Base-by-base conservation (phyloP, 208 protist species). In the Borovskyia barvae region DNA sequence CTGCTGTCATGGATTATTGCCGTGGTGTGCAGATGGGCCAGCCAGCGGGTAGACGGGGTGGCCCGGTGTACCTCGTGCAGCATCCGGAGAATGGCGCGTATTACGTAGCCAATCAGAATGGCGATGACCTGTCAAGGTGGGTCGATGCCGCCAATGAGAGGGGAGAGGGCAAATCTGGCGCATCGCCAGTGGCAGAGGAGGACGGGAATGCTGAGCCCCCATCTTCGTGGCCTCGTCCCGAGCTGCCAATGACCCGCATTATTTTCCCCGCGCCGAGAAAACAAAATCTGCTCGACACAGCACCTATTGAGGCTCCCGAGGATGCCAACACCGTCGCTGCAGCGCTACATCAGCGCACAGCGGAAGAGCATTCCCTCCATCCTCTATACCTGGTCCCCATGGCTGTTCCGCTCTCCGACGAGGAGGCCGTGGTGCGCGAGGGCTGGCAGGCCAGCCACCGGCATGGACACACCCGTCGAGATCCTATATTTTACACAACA, bases 1-100 rank as follows among this genome's bases (percentile, higher is more conserved):
- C 67, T 17, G 75, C 85, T 0, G 85, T 85, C 37, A 69, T 85
- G 65, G 77, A 87, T 22, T 92, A 88, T 68, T 78, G 59, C 49
- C 60, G 59, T n/a, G 80, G 80, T 11, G 85, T 88, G 48, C 85
- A 88, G 62, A 26, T 79, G 42, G 80, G 78, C 1, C 53, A 74
- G 9, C 85, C 85, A 12, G 37, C 85, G 9, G 77, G 69, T 17
- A 53, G 65, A 25, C 68, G 36, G 2, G 61, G 66, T 20, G 77
- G 71, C 2, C 74, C 79, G 0, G 57, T 82, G 7, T 82, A 80
- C 46, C 62, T 84, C 12, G 55, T 70, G 14, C 64, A 77, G 37
- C 71, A 72, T 35, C 25, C 32, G 1, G 33, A 25, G 19, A 57
- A 15, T 5, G 62, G 68, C 2, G 57, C 36, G n/a, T 81, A 74